Evolutionary conservation across 441 rosid species (phyloP), one percentile per base, ranked within the genome.

Genomic region (Pelargonium cotyledonis): DNA sequence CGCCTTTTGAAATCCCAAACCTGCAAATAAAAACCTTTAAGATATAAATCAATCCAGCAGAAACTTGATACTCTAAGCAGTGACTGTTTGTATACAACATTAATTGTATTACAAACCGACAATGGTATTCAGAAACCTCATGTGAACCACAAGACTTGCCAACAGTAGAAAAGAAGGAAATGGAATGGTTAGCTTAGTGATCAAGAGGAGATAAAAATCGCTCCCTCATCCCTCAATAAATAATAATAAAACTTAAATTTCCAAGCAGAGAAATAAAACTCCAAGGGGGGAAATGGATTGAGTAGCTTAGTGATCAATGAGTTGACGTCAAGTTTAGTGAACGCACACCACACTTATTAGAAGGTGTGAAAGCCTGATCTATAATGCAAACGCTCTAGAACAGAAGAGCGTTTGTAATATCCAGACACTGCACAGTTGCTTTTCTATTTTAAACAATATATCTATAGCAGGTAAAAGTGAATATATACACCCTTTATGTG

Each of bases 1-100:
- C 83, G 78, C 68, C 85, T 86, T 75, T 90, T 95, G 83, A 95
- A 95, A 87, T 90, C 92, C 99, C 98, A 95, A 70, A 95, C 93
- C 98, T 95, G 76, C 75, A 81, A 8, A 18, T 38, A 53, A 65
- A 66, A 68, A n/a, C 29, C 53, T 47, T 47, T 16, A 16, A 63
- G 65, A 31, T 63, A 62, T 66, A 23, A 18, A 41, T 66, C 8
- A 14, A 40, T 61, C 35, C 12, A 11, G 35, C 4, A 44, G 66
- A 70, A 38, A 63, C 68, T 68, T 67, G 9, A 68, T 38, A 6
- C 6, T 41, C 16, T 23, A 78, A 47, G 65, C 47, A 62, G 66
- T 55, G 16, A 26, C 15, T 61, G 12, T 47, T 2, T 66, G 44
- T 8, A n/a, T 70, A 26, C 66, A 66, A 62, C 15, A 67, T 21